Conservation (phyloP, 805 yeast species). For the Wickerhamiella australiensis region DNA sequence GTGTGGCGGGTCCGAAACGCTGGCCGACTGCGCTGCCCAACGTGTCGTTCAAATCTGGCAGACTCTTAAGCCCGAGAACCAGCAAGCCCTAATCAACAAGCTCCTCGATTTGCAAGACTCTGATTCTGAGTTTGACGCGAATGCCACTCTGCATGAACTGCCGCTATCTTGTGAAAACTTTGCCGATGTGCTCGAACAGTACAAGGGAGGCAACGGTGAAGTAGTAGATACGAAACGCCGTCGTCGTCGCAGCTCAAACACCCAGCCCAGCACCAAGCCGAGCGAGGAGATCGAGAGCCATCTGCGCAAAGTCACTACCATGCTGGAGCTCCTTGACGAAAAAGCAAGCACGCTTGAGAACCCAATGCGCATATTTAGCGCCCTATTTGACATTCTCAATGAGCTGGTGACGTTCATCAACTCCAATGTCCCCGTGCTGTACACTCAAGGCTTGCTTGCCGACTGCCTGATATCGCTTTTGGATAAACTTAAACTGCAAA, state of each 20-base stretch:
- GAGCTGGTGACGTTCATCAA: conserved; percentile 51
- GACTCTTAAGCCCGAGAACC: conserved; percentile 42
- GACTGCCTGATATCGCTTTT: conserved; percentile 69
- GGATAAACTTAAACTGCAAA: conserved; percentile 28
- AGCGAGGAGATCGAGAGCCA: conserved; percentile 49
- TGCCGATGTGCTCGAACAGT: conserved; percentile 45
- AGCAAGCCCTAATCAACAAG: conserved; percentile 44
- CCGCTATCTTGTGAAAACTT: conserved; percentile 52
- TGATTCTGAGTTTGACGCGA: conserved; percentile 35
- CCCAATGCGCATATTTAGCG: conserved; percentile 24
- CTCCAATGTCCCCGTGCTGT: conserved; percentile 80
- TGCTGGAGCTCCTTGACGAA: conserved; percentile 67
- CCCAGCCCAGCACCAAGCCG: conserved; percentile 43
- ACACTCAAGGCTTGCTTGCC: conserved; percentile 83
- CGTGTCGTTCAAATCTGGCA: conserved; percentile 47
- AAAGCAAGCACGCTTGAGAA: conserved; percentile 18
- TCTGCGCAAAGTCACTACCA: conserved; percentile 60
- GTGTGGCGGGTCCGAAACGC: conserved; percentile 26
- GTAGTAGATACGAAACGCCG: conserved; percentile 30
- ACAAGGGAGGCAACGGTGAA: conserved; percentile 33
- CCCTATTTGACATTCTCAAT: conserved; percentile 30
- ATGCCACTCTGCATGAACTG: conserved; percentile 36
- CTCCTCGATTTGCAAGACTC: conserved; percentile 45
- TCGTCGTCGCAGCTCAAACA: conserved; percentile 66
- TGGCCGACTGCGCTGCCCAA: conserved; percentile 36